These are phyloP conservation scores for Rasamsonia emersonii DNA, from an alignment of 2,329 filamentous ascomycete species.

Conservation along the genomic window DNA sequence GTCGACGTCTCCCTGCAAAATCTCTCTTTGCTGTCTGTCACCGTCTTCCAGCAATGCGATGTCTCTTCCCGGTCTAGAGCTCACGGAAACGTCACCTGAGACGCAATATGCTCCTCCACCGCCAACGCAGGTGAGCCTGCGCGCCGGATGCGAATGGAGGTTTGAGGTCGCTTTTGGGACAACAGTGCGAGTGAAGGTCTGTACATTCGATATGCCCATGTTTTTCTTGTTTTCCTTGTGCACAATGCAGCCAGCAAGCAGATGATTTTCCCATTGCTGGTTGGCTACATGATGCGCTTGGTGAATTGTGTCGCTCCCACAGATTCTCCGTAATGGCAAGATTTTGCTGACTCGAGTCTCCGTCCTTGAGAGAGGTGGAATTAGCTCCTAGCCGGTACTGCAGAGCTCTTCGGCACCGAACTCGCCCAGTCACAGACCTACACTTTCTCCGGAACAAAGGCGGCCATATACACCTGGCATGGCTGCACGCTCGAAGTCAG, in stretches of 20 bases:
- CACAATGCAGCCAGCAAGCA: too few species aligned
- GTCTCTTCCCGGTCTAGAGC: conserved; percentile 67
- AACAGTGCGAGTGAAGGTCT: conserved; percentile 46
- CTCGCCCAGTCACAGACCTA: conserved; percentile 74
- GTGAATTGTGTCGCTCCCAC: not conserved
- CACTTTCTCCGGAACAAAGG: conserved; percentile 71
- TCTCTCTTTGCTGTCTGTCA: too few species aligned
- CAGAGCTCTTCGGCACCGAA: conserved; percentile 92
- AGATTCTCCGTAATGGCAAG: not conserved
- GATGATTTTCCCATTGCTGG: too few species aligned
- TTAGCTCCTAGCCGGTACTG: conserved; percentile 67
- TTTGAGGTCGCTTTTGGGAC: conserved; percentile 59
- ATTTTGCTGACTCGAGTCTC: not conserved
- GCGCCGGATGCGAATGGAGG: conserved; percentile 65
- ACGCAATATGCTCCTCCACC: conserved; percentile 27
- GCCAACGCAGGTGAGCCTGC: conserved; percentile 45
- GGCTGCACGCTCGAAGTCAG: conserved; percentile 78
- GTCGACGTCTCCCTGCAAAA: too few species aligned
- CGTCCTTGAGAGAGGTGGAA: conserved; percentile 1
- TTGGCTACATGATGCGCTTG: not conserved
- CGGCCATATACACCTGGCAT: conserved; percentile 85
- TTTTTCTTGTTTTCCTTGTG: not conserved
- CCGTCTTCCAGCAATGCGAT: conserved; percentile 39
- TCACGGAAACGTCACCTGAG: conserved; percentile 53
- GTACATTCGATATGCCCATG: conserved; percentile 7